These are phyloP conservation scores for Malania oleifera DNA, from an alignment of 164 flowering plant species.

Conservation along the genomic window DNA sequence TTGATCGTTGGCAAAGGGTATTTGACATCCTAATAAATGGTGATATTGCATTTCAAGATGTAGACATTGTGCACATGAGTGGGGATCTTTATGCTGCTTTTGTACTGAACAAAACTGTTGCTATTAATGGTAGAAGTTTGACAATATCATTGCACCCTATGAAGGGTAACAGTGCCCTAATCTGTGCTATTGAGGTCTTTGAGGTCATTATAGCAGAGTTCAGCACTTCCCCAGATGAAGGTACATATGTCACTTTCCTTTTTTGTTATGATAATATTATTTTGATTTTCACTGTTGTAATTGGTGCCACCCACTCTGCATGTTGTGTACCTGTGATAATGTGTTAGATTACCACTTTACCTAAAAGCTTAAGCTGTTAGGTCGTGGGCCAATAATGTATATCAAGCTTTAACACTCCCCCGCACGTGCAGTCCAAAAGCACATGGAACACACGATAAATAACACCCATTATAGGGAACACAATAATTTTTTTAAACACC, in stretches of 20 bases:
- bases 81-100: constrained; percentile 65
- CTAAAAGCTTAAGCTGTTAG: no score
- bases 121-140: constrained; percentile 75
- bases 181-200: constrained; percentile 89
- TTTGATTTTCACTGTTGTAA: no score
- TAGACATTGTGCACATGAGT: constrained; percentile 58
- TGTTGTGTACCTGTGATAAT: no score
- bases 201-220: constrained; percentile 67
- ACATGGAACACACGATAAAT: no score
- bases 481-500: no score
- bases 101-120: constrained; percentile 76
- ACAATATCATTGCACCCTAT: constrained; percentile 62
- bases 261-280: neutral
- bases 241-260: constrained; percentile 29
- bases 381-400: no score
- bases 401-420: no score
- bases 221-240: constrained; percentile 66
- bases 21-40: constrained; percentile 90
- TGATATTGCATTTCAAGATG: constrained; percentile 49
- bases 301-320: no score
- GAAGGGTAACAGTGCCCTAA: constrained; percentile 54
- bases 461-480: no score
- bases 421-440: no score
- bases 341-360: no score
- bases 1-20: constrained; percentile 68